Evolutionary conservation across 495 filamentous ascomycete species (phyloP), one percentile per base, ranked within the genome.

Genomic region (Aspergillus steynii): DNA sequence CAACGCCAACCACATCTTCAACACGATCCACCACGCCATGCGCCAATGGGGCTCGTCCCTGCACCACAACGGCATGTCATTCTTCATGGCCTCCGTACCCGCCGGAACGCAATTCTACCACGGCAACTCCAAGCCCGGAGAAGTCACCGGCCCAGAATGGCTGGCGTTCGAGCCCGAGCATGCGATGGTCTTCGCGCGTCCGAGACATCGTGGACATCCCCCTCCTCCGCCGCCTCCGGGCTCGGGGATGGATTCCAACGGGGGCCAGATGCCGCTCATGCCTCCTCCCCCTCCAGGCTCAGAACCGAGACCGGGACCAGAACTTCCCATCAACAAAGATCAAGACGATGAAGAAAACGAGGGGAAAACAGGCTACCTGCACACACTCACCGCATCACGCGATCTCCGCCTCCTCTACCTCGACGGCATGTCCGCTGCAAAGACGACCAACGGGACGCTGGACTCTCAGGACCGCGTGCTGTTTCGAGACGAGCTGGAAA

Each of bases 151-250:
- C 0, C 80, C 79, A 1, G 86, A 90, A 62, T 90, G 88, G 87
- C 76, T 90, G 0, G 87, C 88, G 0, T 90, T 89, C 63, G 88
- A 90, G 65, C 83, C 86, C 10, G 86, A 89, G 61, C 87, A 90
- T 72, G 83, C 86, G 0, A 72, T 88, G 68, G 65, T 77, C 5
- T 90, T 90, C 67, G 56, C 74, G 15, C 65, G 65, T 10, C 57
- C 71, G 42, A 50, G 25, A 15, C 65, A 42, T 27, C 62, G 55
- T 29, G 53, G 57, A 9, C 64, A 63, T 12, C 65, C 55, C 9
- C 59, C 62, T 27, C 53, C 59, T 15, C 37, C 12, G 37, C 7
- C 7, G 12, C 3, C 12, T 12, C 4, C 37, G 27, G 26, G 29
- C 37, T 14, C 37, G 27, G 26, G 29, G 29, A 28, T 50, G 5